These are phyloP conservation scores for Meripilus lineatus DNA, from an alignment of 1,284 basidiomycete species.

Conservation along the genomic window DNA sequence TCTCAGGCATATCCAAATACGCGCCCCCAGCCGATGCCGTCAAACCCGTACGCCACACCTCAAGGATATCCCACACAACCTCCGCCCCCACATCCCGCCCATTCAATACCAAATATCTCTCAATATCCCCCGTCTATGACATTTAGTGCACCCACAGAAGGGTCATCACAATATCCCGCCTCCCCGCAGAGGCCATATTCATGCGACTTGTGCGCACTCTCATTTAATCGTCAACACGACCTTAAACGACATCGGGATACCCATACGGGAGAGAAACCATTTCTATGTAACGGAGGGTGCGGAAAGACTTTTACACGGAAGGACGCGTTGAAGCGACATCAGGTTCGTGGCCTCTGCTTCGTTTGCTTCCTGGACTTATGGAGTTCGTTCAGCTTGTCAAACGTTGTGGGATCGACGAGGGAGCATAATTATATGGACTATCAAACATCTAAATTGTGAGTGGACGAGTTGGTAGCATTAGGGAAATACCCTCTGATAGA, in stretches of 20 bases:
- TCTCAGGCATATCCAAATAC: conserved; percentile 25
- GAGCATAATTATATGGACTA: conserved; percentile 34
- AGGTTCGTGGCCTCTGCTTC: too few species aligned
- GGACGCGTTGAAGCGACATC: conserved; percentile 77
- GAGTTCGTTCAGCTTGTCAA: conserved; percentile 59
- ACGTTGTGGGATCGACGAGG: conserved; percentile 66
- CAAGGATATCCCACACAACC: conserved; percentile 19
- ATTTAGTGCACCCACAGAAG: conserved; percentile 25
- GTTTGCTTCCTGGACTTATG: conserved; percentile 7
- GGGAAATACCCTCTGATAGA: too few species aligned
- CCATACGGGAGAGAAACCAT: conserved; percentile 77
- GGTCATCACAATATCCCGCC: conserved; percentile 50
- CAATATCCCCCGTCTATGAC: conserved; percentile 22
- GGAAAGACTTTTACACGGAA: conserved; percentile 81
- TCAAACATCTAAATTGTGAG: conserved; percentile 5
- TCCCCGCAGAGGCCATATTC: conserved; percentile 67
- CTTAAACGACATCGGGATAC: conserved; percentile 77
- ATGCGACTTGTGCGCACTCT: conserved; percentile 75
- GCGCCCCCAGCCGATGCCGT: conserved; percentile 14
- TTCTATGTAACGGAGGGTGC: conserved; percentile 73
- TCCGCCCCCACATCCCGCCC: conserved; percentile 12
- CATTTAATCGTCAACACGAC: conserved; percentile 79
- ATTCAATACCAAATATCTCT: conserved; percentile 21
- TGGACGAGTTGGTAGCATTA: not conserved
- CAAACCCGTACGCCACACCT: conserved; percentile 17